Evolutionary conservation across 2,329 filamentous ascomycete species (phyloP), one percentile per base, ranked within the genome.

Genomic region (Tolypocladium inflatum): DNA sequence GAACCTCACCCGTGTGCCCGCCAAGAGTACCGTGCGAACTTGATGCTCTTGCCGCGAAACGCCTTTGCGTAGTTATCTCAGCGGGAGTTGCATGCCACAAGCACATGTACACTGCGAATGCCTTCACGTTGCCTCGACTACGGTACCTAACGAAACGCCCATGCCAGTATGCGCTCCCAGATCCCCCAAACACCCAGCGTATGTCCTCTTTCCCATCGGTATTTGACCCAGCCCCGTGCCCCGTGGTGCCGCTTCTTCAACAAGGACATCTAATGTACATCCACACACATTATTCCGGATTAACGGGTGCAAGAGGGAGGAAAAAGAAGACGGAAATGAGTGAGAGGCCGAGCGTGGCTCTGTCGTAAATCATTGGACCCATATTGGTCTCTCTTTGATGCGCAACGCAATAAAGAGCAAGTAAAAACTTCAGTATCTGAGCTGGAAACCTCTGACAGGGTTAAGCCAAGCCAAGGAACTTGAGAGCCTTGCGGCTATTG

Each of bases 401-500:
- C 45, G 4, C n/a, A 33, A 10, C 15, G 15, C 45, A 5, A n/a
- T 8, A 9, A 50, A 15, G 17, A 35, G 30, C 19, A 10, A 52
- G 19, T 21, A 19, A 35, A 21, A 4, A 1, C 48, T 11, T n/a
- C 19, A 19, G n/a, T 10, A 50, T 50, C 5, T 17, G 26, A 9
- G 30, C 48, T 7, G 9, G 6, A 21, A 11, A 7, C 19, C 1
- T 35, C 30, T 19, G 4, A 15, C 48, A 8, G 13, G 5, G 19
- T 64, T 63, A 78, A 13, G 75, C 74, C 51, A 82, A 67, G 0
- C 80, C 80, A 1, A 83, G 70, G 65, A 80, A 81, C 66, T 80
- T 81, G 56, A 82, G 72, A 8, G 80, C 80, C 66, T 83, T 83
- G 9, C 75, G 73, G 55, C 73, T 79, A 58, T 75, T 78, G 2